phyloP scores from a whole-genome alignment of 306 rosid genomes.

The Rosa persica region DNA sequence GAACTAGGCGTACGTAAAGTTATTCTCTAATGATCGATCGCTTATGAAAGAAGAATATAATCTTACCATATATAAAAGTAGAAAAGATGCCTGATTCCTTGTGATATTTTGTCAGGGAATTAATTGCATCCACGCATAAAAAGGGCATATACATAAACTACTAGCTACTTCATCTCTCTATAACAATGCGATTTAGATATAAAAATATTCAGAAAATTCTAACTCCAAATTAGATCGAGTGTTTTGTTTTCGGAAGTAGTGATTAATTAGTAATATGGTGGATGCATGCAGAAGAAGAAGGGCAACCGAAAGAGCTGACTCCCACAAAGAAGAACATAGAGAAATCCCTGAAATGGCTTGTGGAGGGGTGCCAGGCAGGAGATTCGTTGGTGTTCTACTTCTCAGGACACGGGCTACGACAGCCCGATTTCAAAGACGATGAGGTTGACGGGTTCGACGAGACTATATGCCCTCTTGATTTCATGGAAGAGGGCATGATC shows the following conservation, averaged over 20 bases:
- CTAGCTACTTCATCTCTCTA: no score
- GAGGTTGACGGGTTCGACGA: conserved; percentile 76
- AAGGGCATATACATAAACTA: no score
- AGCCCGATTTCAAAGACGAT: conserved; percentile 57
- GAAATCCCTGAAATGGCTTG: conserved; percentile 69
- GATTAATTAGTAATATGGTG: background rate
- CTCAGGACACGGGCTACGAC: conserved; percentile 81
- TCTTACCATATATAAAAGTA: background rate
- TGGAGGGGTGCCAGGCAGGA: conserved; percentile 56
- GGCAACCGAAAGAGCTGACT: conserved; percentile 11
- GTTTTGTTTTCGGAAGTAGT: background rate
- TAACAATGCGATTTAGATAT: no score
- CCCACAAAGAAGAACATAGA: conserved; percentile 74
- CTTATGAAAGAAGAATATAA: background rate
- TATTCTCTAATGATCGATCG: background rate
- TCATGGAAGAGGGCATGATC: conserved; percentile 58
- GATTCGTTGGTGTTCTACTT: conserved; percentile 80
- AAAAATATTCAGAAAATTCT: no score
- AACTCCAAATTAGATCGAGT: background rate
- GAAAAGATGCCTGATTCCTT: background rate
- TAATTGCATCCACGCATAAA: no score
- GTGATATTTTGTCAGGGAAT: no score
- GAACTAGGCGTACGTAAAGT: background rate
- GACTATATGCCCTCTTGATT: conserved; percentile 70
- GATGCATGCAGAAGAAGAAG: conserved; percentile 39